A percentile compares a stretch with the other conserved stretches of the same genome.
Evolutionary conservation across 106 monocot genomes (phyloP).

Genomic region (Allium sativum): DNA sequence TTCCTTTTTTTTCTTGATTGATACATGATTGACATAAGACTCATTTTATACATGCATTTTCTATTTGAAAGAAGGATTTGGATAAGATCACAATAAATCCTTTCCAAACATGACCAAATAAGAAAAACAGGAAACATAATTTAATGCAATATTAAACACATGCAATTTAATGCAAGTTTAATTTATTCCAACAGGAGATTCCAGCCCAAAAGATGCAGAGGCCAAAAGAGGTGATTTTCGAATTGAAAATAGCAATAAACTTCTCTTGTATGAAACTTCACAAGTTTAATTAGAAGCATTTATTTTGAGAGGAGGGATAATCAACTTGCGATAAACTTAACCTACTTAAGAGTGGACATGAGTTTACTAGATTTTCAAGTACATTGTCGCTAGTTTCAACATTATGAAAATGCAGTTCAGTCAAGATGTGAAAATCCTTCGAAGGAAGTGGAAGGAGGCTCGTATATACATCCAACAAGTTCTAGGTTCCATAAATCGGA

Average conservation of each 20-base stretch:
- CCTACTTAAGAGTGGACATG: not conserved
- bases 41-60: too few relatives aligned
- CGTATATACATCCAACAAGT: not conserved
- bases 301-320: not conserved
- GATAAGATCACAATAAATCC: too few relatives aligned
- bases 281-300: not conserved
- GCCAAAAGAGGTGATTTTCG: not conserved
- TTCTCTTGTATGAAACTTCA: not conserved
- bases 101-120: too few relatives aligned
- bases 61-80: too few relatives aligned
- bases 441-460: conserved; percentile 2
- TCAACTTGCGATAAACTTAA: too few relatives aligned
- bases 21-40: too few relatives aligned
- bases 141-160: too few relatives aligned
- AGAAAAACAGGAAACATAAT: too few relatives aligned
- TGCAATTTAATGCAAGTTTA: too few relatives aligned
- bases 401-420: not conserved
- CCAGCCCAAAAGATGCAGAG: not conserved
- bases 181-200: too few relatives aligned
- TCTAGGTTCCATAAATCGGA: not conserved
- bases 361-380: not conserved
- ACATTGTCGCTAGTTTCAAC: not conserved
- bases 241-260: not conserved
- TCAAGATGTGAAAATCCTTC: not conserved
- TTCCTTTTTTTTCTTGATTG: too few relatives aligned